Conservation (phyloP, 2,329 filamentous ascomycete species). For the Xylariomycetidae sp. region DNA sequence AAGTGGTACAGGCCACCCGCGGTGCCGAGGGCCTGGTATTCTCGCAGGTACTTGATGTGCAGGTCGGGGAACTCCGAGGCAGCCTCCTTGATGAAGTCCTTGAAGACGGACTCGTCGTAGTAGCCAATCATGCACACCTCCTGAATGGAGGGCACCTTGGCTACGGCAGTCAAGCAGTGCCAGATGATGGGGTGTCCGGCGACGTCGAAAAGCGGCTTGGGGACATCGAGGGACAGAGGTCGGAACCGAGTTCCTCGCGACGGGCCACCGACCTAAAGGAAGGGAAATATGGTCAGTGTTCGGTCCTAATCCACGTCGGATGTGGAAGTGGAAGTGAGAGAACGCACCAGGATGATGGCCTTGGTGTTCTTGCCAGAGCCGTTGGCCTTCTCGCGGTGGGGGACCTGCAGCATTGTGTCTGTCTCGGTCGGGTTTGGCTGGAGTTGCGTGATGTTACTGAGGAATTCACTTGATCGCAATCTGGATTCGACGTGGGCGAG, state of each 20-base stretch:
- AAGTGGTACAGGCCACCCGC: slow-evolving; percentile 98
- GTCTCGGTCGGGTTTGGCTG: slow-evolving; percentile 1
- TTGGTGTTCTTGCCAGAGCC: slow-evolving; percentile 64
- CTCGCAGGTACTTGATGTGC: slow-evolving; percentile 89
- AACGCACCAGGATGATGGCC: slow-evolving; percentile 84
- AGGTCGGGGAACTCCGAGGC: slow-evolving; percentile 79
- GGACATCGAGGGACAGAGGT: slow-evolving; percentile 89
- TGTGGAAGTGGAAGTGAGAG: slow-evolving; percentile 7
- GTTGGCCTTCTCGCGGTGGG: slow-evolving; percentile 45
- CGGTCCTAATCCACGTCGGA: too few species aligned
- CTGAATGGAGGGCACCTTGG: slow-evolving; percentile 82
- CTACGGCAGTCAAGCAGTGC: slow-evolving; percentile 89
- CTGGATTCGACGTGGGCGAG: too few species aligned
- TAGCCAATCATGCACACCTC: slow-evolving; percentile 98
- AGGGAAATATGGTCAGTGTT: slow-evolving; percentile 22
- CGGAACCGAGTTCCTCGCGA: slow-evolving; percentile 94
- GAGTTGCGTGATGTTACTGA: background rate
- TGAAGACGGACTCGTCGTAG: slow-evolving; percentile 95
- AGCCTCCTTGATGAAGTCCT: slow-evolving; percentile 94
- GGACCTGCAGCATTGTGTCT: slow-evolving; percentile 49
- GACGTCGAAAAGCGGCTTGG: slow-evolving; percentile 98
- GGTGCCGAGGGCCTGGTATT: slow-evolving; percentile 94
- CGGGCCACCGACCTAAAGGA: slow-evolving; percentile 76
- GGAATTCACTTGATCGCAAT: too few species aligned
- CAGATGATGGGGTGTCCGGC: slow-evolving; percentile 97